A percentile compares a stretch with the other conserved stretches of the same genome.
Evolutionary conservation across 2,329 filamentous ascomycete species (phyloP).

Genomic region (Microdochium bolleyi): DNA sequence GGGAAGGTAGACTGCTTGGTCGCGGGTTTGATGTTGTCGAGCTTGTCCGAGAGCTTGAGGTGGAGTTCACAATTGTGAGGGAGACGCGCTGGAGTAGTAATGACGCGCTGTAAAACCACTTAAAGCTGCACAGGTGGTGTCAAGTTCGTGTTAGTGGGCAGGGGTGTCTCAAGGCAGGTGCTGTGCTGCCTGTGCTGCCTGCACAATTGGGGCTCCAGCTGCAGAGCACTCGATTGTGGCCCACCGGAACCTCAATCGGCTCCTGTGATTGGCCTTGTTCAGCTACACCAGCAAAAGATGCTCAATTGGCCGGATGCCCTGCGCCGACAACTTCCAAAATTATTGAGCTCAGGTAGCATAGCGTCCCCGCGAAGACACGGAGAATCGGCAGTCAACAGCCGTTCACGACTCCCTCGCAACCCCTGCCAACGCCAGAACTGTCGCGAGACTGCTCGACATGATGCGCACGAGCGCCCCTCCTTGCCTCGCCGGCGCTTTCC

Average conservation of each 20-base stretch:
- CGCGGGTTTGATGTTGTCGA: background rate
- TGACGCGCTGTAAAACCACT: background rate
- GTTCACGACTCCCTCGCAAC: background rate
- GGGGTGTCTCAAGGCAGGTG: background rate
- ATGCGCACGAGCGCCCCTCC: slow-evolving; percentile 39
- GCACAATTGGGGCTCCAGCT: background rate
- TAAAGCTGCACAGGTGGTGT: background rate
- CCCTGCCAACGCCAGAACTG: background rate
- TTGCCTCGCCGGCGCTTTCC: slow-evolving; percentile 42
- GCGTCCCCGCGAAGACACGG: background rate
- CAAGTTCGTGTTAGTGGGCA: background rate
- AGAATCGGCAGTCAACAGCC: background rate
- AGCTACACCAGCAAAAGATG: background rate
- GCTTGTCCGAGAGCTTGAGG: background rate
- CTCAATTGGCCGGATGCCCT: background rate
- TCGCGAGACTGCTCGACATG: slow-evolving; percentile 12
- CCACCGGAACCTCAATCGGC: background rate
- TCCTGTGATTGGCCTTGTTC: background rate
- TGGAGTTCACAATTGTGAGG: background rate
- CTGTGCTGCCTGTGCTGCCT: background rate
- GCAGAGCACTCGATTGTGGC: background rate
- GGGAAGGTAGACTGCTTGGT: background rate
- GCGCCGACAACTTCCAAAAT: background rate
- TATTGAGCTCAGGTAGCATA: background rate
- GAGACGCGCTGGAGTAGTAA: background rate